Conservation (phyloP, 176 grass and related monocot species). For the Guadua angustifolia region DNA sequence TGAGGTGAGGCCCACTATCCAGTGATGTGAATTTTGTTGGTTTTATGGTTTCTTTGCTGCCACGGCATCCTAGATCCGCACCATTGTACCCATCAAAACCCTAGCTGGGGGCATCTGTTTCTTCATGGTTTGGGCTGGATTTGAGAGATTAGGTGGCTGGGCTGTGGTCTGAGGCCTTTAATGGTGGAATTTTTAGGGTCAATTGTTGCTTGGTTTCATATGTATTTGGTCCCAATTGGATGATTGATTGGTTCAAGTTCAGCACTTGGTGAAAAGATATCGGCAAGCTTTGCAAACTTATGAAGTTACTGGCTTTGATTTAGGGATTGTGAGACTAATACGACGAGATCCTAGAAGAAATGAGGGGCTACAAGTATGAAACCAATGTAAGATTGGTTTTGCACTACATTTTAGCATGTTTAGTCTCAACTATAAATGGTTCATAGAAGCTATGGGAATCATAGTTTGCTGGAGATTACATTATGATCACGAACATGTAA, state of each 20-base stretch:
- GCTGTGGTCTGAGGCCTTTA: background rate
- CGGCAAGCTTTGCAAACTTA: background rate
- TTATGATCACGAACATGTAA: background rate
- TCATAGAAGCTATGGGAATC: background rate
- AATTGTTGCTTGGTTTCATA: background rate
- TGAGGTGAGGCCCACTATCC: too few species aligned
- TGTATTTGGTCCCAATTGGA: background rate
- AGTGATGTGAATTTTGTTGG: background rate
- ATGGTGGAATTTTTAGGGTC: background rate
- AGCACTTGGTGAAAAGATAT: background rate
- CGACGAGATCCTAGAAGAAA: conserved; percentile 27
- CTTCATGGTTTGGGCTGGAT: background rate
- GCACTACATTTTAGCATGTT: background rate
- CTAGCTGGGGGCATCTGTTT: conserved; percentile 13
- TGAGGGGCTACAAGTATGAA: conserved; percentile 55
- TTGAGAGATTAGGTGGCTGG: conserved; percentile 15
- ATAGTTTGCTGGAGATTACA: background rate
- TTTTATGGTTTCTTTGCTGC: conserved; percentile 21
- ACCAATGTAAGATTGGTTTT: conserved; percentile 50
- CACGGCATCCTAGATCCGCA: conserved; percentile 40
- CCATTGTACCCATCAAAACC: conserved; percentile 4
- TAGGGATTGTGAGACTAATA: conserved; percentile 26
- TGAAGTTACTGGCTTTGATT: conserved; percentile 12
- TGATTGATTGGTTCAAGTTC: background rate
- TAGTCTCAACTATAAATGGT: background rate